A percentile compares a stretch with the other conserved stretches of the same genome.
phyloP scores from a whole-genome alignment of 495 filamentous ascomycete genomes.

The Cenococcum geophilum region DNA sequence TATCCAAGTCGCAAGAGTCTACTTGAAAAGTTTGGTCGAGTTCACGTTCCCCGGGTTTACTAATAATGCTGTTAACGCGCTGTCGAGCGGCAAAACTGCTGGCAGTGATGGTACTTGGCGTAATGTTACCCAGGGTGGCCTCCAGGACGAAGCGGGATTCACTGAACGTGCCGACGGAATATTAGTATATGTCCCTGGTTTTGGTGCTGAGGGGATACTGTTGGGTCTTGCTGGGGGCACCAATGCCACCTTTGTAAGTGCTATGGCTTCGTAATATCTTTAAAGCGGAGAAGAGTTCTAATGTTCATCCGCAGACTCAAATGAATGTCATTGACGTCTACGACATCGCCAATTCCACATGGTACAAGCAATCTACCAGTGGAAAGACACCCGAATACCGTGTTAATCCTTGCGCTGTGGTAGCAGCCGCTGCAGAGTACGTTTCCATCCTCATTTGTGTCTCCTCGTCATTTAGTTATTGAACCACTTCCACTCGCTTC shows the following conservation, averaged over 20 bases:
- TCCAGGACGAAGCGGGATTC: conserved; percentile 58
- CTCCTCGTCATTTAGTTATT: background rate
- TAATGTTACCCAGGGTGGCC: conserved; percentile 64
- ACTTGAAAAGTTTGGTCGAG: conserved; percentile 67
- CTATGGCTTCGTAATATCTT: background rate
- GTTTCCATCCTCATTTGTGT: background rate
- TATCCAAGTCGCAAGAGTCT: conserved; percentile 51
- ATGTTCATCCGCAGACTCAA: conserved; percentile 43
- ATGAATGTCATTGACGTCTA: conserved; percentile 71
- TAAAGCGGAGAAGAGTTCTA: conserved; percentile 1
- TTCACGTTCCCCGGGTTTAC: conserved; percentile 62
- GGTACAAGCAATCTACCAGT: conserved; percentile 68
- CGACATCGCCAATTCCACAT: conserved; percentile 67
- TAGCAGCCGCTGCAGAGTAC: conserved; percentile 54
- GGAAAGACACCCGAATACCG: conserved; percentile 57
- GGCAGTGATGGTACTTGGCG: conserved; percentile 53
- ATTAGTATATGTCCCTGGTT: conserved; percentile 65
- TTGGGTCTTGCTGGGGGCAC: conserved; percentile 64
- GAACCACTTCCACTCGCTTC: background rate
- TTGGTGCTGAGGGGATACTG: conserved; percentile 62
- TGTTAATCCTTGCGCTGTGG: conserved; percentile 68
- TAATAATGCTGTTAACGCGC: conserved; percentile 51
- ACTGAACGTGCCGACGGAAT: conserved; percentile 66
- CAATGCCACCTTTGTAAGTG: conserved; percentile 50
- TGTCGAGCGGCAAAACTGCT: conserved; percentile 47